Percentiles rank a stretch among this genome's conserved stretches.
These are phyloP conservation scores for Musa itinerans DNA, from an alignment of 176 grass and related monocot genomes.

Conservation along the genomic window DNA sequence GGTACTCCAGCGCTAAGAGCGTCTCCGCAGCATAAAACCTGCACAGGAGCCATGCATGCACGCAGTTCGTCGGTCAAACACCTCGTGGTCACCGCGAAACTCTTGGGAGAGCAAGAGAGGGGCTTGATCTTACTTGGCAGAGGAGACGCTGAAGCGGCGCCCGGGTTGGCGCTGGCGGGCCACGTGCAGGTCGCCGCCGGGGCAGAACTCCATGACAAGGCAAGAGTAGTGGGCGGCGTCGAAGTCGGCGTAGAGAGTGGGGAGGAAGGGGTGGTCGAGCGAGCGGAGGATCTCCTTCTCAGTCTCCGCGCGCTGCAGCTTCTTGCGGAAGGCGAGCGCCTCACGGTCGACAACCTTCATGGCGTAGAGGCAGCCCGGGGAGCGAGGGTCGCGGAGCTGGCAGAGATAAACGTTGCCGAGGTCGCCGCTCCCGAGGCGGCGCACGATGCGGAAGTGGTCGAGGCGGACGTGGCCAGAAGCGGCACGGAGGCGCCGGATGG, in stretches of 20 bases:
- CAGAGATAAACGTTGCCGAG: conserved; percentile 87
- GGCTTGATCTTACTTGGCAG: conserved; percentile 33
- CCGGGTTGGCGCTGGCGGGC: conserved; percentile 61
- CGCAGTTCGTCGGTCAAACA: no score
- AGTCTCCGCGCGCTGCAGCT: conserved; percentile 67
- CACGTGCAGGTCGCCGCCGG: conserved; percentile 80
- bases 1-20: conserved; percentile 73
- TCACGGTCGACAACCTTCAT: conserved; percentile 92
- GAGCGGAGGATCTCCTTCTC: conserved; percentile 72
- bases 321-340: conserved; percentile 69
- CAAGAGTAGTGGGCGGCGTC: conserved; percentile 82
- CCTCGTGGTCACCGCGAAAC: no score
- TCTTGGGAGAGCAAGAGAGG: conserved; percentile 23
- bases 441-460: conserved; percentile 82
- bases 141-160: conserved; percentile 48
- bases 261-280: conserved; percentile 82
- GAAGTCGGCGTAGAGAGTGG: conserved; percentile 82
- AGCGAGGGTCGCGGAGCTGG: conserved; percentile 43
- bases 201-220: conserved; percentile 93
- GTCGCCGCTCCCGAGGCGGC: conserved; percentile 74
- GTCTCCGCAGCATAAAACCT: conserved; percentile 92
- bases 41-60: conserved; percentile 1
- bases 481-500: conserved; percentile 45
- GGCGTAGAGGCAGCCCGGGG: conserved; percentile 48
- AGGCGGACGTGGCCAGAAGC: conserved; percentile 37